These are phyloP conservation scores for Fusarium albosuccineum DNA, from an alignment of 2,329 filamentous ascomycete species.

Conservation along the genomic window DNA sequence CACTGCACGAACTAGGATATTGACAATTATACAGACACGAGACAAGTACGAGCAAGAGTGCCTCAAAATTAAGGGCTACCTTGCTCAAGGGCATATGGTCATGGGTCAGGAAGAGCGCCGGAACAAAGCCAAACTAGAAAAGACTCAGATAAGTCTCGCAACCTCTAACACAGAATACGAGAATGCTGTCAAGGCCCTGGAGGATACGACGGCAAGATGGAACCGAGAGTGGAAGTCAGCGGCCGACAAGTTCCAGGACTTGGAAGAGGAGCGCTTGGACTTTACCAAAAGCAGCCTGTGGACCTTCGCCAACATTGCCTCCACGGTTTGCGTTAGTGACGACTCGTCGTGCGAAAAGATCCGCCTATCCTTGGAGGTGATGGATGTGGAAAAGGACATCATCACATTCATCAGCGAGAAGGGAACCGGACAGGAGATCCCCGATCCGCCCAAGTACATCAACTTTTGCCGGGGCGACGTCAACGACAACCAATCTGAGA, in stretches of 20 bases:
- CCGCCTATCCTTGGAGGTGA: conserved; percentile 89
- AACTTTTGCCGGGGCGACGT: conserved; percentile 95
- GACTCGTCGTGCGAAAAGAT: conserved; percentile 98
- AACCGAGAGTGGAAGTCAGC: conserved; percentile 98
- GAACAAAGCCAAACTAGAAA: conserved; percentile 98
- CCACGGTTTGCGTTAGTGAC: conserved; percentile 97
- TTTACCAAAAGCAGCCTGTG: conserved; percentile 98
- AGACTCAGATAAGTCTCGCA: conserved; percentile 96
- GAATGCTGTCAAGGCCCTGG: conserved; percentile 88
- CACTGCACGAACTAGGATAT: neutral
- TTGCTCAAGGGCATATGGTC: conserved; percentile 99
- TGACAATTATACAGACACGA: conserved; percentile 72
- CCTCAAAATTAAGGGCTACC: conserved; percentile 97
- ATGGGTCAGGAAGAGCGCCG: conserved; percentile 99
- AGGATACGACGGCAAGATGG: conserved; percentile 96
- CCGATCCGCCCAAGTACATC: conserved; percentile 97
- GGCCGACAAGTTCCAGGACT: conserved; percentile 98
- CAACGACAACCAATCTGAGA: conserved; percentile 83
- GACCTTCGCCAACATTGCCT: conserved; percentile 97
- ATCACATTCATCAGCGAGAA: conserved; percentile 85
- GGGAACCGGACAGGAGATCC: conserved; percentile 97
- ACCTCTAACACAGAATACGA: conserved; percentile 95
- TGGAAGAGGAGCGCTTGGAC: conserved; percentile 96
- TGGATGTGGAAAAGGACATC: conserved; percentile 98
- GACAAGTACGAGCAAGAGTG: conserved; percentile 98